Evolutionary conservation across 441 rosid species (phyloP), one percentile per base, ranked within the genome.

Genomic region (Populus hybrid): DNA sequence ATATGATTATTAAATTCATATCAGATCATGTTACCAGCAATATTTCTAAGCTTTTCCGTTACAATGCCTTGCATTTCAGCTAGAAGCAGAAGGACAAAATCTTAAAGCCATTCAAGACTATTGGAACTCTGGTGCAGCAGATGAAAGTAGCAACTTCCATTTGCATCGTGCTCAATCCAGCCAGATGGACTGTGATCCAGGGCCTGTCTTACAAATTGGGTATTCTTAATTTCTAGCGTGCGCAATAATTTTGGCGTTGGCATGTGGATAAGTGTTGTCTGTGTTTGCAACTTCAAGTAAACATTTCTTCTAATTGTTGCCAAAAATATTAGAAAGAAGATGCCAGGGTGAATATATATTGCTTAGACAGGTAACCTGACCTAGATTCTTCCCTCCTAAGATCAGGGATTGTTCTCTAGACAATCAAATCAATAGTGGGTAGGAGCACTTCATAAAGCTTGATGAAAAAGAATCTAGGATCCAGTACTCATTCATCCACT

Each of bases 171-270:
- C 89, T 78, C 90, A 86, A 28, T 70, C 82, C 63, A 76, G 71
- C 12, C 82, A 84, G 36, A n/a, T 88, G 87, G 89, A 89, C 23
- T 88, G 87, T 72, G 85, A 87, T 46, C 84, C 85, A 3, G 89
- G 87, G 70, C 91, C 90, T 4, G 83, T 88, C 79, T 77, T 91
- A 72, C 89, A 91, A 66, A 89, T 89, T 3, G 95, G 95, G 95
- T 91, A 86, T 6, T 23, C 42, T 16, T 67, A 36, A 30, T 30
- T 50, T 42, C 30, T 30, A 28, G 14, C 38, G 7, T 70, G 40
- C 50, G 9, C 53, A 53, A 46, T 46, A 46, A 46, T 46, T 46
- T 46, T 46, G 57, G 57, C 4, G 57, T 46, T 4, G 10, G 57
- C 57, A 46, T 46, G 19, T 46, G 18, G 19, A 46, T 46, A 6